phyloP scores from a whole-genome alignment of 2,329 filamentous ascomycete species.

The Pyricularia sp. region DNA sequence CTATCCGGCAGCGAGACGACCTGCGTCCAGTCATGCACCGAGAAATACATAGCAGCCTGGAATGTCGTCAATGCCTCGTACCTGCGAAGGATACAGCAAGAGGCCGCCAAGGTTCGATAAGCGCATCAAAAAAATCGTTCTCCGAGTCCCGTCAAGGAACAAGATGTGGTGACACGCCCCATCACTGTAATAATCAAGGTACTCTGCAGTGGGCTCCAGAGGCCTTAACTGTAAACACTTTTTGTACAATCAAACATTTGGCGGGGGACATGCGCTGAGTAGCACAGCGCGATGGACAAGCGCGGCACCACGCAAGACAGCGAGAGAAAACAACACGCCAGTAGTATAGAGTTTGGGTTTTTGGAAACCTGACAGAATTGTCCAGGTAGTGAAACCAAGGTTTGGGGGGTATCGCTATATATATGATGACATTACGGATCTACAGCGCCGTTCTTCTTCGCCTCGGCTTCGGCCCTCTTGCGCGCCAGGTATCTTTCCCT shows the following conservation, averaged over 20 bases:
- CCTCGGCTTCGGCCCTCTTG: conserved; percentile 62
- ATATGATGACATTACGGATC: conserved; percentile 7
- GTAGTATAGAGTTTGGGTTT: background rate
- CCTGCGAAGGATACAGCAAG: conserved; percentile 48
- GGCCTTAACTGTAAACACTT: background rate
- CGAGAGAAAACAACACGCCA: background rate
- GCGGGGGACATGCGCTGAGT: background rate
- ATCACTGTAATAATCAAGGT: background rate
- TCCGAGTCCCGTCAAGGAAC: background rate
- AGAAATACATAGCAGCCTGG: conserved; percentile 75
- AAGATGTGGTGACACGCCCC: background rate
- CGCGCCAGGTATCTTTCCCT: conserved; percentile 68
- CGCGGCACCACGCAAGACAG: no score
- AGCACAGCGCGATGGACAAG: background rate
- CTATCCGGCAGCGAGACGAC: conserved; percentile 55
- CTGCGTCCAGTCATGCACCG: conserved; percentile 66
- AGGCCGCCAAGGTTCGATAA: conserved; percentile 24
- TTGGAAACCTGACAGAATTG: background rate
- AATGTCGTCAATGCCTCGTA: conserved; percentile 60
- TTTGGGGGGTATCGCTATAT: background rate
- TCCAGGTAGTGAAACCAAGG: background rate
- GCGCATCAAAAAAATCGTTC: background rate
- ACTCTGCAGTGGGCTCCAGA: background rate
- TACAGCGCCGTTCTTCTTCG: conserved; percentile 36
- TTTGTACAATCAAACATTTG: background rate